A percentile compares a stretch with the other conserved stretches of the same genome.
phyloP scores from a whole-genome alignment of 768 basidiomycete species.

The Trichaptum fuscoviolaceum region DNA sequence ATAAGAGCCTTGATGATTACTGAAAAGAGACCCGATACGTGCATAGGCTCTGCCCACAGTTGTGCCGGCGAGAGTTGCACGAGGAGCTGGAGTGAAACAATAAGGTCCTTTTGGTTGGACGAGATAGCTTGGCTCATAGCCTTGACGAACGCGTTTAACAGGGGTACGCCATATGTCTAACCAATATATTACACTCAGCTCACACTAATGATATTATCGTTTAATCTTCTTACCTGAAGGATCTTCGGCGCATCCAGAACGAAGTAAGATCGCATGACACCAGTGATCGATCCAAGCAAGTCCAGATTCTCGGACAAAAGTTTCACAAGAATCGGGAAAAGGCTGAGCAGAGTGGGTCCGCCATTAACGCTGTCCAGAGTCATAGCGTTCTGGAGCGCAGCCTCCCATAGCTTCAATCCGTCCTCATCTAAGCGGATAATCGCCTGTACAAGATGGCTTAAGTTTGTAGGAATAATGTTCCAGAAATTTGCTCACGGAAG shows the following conservation, averaged over 20 bases:
- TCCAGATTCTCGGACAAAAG: constrained; percentile 68
- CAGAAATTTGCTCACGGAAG: constrained; percentile 16
- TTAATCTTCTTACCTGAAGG: constrained; percentile 46
- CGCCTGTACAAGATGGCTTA: constrained; percentile 33
- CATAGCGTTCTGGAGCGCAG: constrained; percentile 60
- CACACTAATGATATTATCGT: neutral
- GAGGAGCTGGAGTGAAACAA: constrained; percentile 54
- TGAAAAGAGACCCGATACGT: constrained; percentile 68
- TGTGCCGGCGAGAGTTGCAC: constrained; percentile 57
- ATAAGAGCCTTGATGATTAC: constrained; percentile 53
- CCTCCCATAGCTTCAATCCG: constrained; percentile 68
- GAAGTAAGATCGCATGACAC: constrained; percentile 72
- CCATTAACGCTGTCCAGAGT: constrained; percentile 44
- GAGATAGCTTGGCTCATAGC: constrained; percentile 45
- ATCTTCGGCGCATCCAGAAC: constrained; percentile 61
- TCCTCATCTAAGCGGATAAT: constrained; percentile 74
- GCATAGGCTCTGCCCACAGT: constrained; percentile 70
- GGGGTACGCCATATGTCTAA: constrained; percentile 48
- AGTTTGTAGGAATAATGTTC: constrained; percentile 2
- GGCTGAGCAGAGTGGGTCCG: constrained; percentile 47
- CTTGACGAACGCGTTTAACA: constrained; percentile 53
- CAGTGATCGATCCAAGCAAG: constrained; percentile 59
- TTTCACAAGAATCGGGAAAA: constrained; percentile 60
- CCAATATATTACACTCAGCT: neutral
- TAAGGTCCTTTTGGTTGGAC: constrained; percentile 58